Evolutionary conservation across 306 rosid species (phyloP).

Genomic region (Abrus pulchellus): DNA sequence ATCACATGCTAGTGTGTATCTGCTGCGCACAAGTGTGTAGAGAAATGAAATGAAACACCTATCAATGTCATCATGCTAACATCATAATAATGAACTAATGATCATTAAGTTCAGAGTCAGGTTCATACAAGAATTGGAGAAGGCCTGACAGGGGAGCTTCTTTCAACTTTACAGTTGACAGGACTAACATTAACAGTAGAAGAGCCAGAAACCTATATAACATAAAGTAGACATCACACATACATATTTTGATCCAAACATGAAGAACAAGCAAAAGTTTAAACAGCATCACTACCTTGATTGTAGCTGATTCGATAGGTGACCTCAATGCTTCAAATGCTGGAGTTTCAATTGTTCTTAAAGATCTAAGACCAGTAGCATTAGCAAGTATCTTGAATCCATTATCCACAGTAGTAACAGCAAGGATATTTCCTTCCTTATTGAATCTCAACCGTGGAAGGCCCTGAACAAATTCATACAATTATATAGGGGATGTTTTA

Average conservation of each 20-base stretch:
- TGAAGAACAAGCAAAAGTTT: constrained; percentile 25
- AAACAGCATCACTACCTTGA: constrained; percentile 64
- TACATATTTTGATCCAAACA: constrained; percentile 3
- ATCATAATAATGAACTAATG: constrained; percentile 23
- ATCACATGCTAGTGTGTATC: background rate
- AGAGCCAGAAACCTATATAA: constrained; percentile 68
- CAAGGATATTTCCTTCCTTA: constrained; percentile 89
- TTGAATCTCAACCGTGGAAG: constrained; percentile 86
- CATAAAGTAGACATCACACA: constrained; percentile 34
- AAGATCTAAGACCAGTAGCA: constrained; percentile 69
- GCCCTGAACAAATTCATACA: constrained; percentile 61
- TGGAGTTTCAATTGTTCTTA: constrained; percentile 67
- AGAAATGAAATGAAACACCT: constrained; percentile 9
- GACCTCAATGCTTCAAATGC: constrained; percentile 79
- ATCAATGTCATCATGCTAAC: constrained; percentile 27
- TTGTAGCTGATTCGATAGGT: constrained; percentile 68
- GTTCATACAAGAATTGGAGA: constrained; percentile 75
- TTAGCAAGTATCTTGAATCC: constrained; percentile 86
- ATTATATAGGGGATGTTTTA: constrained; percentile 28
- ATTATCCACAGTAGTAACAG: constrained; percentile 76
- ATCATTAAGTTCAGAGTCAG: constrained; percentile 34
- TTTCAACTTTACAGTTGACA: constrained; percentile 81
- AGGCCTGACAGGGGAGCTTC: constrained; percentile 84
- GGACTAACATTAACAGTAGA: constrained; percentile 66
- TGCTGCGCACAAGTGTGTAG: background rate